phyloP scores from a whole-genome alignment of 345 rosid species.

The Schrenkiella parvula region DNA sequence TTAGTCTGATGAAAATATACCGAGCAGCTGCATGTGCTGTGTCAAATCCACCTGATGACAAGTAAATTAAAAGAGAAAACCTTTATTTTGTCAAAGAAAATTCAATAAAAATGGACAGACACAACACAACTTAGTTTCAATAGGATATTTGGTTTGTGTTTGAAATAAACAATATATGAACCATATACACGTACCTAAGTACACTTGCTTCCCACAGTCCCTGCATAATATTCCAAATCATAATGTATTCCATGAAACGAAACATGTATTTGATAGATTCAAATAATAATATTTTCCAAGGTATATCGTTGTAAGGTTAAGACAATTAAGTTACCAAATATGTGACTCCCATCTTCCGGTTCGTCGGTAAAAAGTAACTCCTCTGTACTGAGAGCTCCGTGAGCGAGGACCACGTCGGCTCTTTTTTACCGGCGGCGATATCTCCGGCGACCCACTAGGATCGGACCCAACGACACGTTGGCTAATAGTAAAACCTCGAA shows the following conservation, averaged over 20 bases:
- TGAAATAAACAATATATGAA: slow-evolving; percentile 1
- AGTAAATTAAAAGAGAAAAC: neutral
- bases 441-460: slow-evolving; percentile 40
- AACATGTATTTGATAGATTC: neutral
- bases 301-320: neutral
- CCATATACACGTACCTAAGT: slow-evolving; percentile 89
- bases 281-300: neutral
- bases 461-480: slow-evolving; percentile 69
- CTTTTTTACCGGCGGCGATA: slow-evolving; percentile 67
- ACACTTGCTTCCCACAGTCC: slow-evolving; percentile 99
- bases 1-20: slow-evolving; percentile 30
- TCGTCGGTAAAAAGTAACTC: slow-evolving; percentile 93
- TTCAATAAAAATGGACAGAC: slow-evolving; percentile 18
- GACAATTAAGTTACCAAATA: slow-evolving; percentile 54
- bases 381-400: slow-evolving; percentile 93
- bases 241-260: too few species aligned
- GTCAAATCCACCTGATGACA: slow-evolving; percentile 89
- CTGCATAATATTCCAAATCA: slow-evolving; percentile 44
- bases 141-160: neutral
- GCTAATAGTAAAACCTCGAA: slow-evolving; percentile 48
- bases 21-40: slow-evolving; percentile 99
- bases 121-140: neutral
- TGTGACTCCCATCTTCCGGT: slow-evolving; percentile 99
- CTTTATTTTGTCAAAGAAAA: neutral
- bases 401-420: slow-evolving; percentile 97